phyloP scores from a whole-genome alignment of 306 rosid species.

The Trifolium dubium region DNA sequence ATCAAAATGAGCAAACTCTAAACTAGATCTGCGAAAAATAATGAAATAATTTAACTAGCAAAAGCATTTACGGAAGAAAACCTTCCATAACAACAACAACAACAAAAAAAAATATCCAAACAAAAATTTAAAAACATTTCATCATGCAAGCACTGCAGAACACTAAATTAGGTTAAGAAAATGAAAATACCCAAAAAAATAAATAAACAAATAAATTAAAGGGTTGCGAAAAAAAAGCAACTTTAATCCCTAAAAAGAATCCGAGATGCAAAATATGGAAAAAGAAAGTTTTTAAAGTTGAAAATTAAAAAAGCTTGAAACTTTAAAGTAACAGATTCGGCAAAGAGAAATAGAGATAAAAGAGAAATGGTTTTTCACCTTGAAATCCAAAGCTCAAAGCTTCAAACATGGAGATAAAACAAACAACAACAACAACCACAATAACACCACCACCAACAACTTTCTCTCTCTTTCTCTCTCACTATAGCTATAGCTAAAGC shows the following conservation, averaged over 20 bases:
- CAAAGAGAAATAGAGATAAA: conserved; percentile 8
- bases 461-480: conserved; percentile 52
- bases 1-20: conserved; percentile 50
- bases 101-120: conserved; percentile 21
- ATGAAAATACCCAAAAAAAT: neutral
- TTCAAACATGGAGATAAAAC: conserved; percentile 42
- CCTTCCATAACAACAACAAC: conserved; percentile 32
- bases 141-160: conserved; percentile 4
- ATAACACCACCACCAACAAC: conserved; percentile 39
- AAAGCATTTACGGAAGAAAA: conserved; percentile 42
- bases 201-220: conserved; percentile 45
- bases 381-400: conserved; percentile 44
- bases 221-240: conserved; percentile 56
- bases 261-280: conserved; percentile 66
- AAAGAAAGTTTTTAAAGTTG: conserved; percentile 40
- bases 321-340: conserved; percentile 59
- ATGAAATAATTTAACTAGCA: conserved; percentile 47
- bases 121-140: conserved; percentile 30
- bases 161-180: conserved; percentile 35
- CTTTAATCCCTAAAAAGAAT: conserved; percentile 70
- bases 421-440: conserved; percentile 33
- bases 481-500: neutral
- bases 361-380: conserved; percentile 58
- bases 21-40: conserved; percentile 75
- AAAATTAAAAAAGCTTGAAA: conserved; percentile 48